Evolutionary conservation across 164 flowering plant genomes (phyloP).

Genomic region (Malania oleifera): DNA sequence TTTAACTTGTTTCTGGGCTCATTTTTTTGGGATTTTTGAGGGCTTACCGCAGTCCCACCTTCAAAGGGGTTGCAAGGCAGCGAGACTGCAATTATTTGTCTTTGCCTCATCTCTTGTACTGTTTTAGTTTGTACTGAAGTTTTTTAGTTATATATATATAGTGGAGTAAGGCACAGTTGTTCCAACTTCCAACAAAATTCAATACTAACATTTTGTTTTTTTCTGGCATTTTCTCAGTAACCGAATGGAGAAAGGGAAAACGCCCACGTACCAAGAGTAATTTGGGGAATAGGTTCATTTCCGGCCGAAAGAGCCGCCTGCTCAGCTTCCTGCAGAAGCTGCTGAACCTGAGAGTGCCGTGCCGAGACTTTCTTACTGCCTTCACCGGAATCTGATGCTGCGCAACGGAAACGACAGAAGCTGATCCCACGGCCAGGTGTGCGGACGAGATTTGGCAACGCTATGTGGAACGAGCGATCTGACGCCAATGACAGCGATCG

Average conservation of each 20-base stretch:
- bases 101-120: no score
- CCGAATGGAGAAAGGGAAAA: neutral
- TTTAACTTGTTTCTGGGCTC: no score
- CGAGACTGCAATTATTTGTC: no score
- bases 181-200: no score
- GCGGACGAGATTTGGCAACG: slow-evolving; percentile 5
- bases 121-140: no score
- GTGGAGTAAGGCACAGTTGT: no score
- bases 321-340: slow-evolving; percentile 73
- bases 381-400: slow-evolving; percentile 47
- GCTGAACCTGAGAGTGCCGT: slow-evolving; percentile 73
- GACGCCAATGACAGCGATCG: slow-evolving; percentile 4
- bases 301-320: slow-evolving; percentile 63
- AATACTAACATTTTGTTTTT: no score
- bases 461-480: slow-evolving; percentile 1
- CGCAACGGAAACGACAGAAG: slow-evolving; percentile 36
- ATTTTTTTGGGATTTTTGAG: no score
- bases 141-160: no score
- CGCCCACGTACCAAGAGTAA: slow-evolving; percentile 54
- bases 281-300: slow-evolving; percentile 63
- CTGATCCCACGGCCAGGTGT: slow-evolving; percentile 20
- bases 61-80: no score
- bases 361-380: slow-evolving; percentile 57
- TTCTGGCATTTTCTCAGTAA: neutral
- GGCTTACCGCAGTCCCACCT: no score